Percentiles rank a stretch among this genome's conserved stretches.
Conservation (phyloP, 192 early-diverging fungal species). For the Rhizoclosmatium sp. region DNA sequence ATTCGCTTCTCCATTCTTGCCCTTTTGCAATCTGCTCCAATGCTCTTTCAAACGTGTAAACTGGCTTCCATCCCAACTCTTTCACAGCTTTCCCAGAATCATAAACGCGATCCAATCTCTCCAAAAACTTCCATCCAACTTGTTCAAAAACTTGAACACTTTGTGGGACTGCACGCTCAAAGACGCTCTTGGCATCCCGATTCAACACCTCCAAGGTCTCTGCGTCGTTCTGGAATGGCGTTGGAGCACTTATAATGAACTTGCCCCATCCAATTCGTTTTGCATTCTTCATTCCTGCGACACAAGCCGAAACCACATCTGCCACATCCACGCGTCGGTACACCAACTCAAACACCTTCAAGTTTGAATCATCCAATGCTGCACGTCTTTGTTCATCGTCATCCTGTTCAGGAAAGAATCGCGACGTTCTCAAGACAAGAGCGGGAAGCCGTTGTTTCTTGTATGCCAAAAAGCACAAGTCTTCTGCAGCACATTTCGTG, state of each 20-base stretch:
- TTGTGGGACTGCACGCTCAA: background rate
- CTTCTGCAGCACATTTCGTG: constrained; percentile 15
- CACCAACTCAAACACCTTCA: constrained; percentile 3
- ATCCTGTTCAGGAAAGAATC: constrained; percentile 16
- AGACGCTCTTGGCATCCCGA: background rate
- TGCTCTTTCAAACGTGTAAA: constrained; percentile 1
- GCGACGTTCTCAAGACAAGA: constrained; percentile 2
- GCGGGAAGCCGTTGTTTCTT: background rate
- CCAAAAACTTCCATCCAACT: constrained; percentile 3
- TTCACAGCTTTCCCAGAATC: constrained; percentile 13
- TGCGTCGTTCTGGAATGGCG: constrained; percentile 17
- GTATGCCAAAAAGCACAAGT: constrained; percentile 2
- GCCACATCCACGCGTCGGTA: constrained; percentile 11
- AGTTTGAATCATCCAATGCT: constrained; percentile 4
- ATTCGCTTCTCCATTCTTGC: constrained; percentile 17
- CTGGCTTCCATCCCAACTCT: constrained; percentile 8
- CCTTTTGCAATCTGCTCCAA: background rate
- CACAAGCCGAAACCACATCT: constrained; percentile 11
- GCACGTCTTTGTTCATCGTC: constrained; percentile 6
- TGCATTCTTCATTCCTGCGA: constrained; percentile 1
- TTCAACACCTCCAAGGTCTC: constrained; percentile 2
- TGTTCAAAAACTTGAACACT: background rate
- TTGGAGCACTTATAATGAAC: constrained; percentile 9
- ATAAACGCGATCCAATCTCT: constrained; percentile 11
- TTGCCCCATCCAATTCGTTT: background rate